Base-by-base conservation (phyloP, 306 rosid genomes). In the Quercus gilva region DNA sequence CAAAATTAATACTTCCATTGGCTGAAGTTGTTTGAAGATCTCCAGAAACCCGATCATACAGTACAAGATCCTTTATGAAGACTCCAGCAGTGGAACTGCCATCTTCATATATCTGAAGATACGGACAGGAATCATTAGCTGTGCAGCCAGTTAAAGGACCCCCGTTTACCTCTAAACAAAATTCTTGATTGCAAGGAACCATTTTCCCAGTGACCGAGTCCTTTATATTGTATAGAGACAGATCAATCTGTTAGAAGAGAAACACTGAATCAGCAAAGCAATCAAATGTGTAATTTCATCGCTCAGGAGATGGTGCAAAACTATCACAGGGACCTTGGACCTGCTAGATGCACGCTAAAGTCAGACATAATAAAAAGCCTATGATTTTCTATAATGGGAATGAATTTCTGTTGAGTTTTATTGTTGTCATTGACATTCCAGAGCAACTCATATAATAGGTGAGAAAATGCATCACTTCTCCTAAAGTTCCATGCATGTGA, bases 1-100 rank as follows among this genome's bases (percentile, higher is more conserved):
- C 98, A 64, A 95, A 95, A 68, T 91, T 84, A 84, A 95, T 78
- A 75, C 93, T 95, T 81, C 98, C 98, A 80, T 95, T 95, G 73
- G 98, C 84, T 1, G 96, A 84, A 35, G 90, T 83, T 74, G 99
- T 92, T 81, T 91, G 26, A 65, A 90, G 93, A 86, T 95, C 99
- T 81, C 99, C 98, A 13, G 99, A 90, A 15, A 95, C 97, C 59
- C 85, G 91, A 63, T 90, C 93, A 88, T 91, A 95, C 52, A 79
- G 88, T 31, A 95, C 88, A 61, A 80, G 13, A 85, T 95, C 99
- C 78, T 85, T 93, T 28, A 95, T 91, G 73, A 93, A 91, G 79
- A 88, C 87, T 69, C 99, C 99, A 74, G 99, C 98, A 78, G 97
- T 93, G 74, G 98, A 92, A 89, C 92, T 95, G 17, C 99, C 99